Base-by-base conservation (phyloP, 306 rosid species). In the Cucurbita moschata region DNA sequence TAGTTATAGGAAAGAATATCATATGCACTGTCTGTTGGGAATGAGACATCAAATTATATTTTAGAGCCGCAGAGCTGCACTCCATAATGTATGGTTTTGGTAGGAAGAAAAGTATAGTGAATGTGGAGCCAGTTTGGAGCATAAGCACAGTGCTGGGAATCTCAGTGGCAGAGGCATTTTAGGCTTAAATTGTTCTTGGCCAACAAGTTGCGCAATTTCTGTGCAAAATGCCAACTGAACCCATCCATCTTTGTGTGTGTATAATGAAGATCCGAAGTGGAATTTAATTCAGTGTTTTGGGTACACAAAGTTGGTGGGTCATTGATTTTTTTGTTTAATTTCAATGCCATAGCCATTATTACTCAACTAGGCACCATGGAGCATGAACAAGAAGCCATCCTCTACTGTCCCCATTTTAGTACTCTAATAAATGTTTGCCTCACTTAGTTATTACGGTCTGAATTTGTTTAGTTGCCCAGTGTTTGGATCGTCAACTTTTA, bases 161-260 rank as follows among this genome's bases (percentile, higher is more conserved):
- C 73, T 69, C 58, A 49, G 23, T 69, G 73, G 58, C 73, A 69
- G 58, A 69, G 18, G 13, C 51, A 47, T 69, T 44, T 69, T 69
- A 49, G 43, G 57, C 43, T 49, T 69, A 57, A 26, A 69, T 47
- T 30, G 35, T 47, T 69, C 56, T 49, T 47, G 7, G 23, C 72
- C 73, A 69, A 69, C 73, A 69, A 49, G 23, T 69, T 69, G 73
- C 73, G 42, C 38, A 69, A 69, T 69, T 69, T 30, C 73, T 23
- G 73, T 49, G 30, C 57, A 69, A 69, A 69, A 69, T 69, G 43
- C 43, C 73, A 68, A 46, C 4, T 23, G 42, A 68, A 68, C 35
- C 57, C 73, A 14, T 69, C 71, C 16, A 39, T 44, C 10, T 68
- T 46, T 67, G 39, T 67, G 10, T 69, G 49, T 69, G 21, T 26